Evolutionary conservation across 1,284 basidiomycete species (phyloP), one percentile per base, ranked within the genome.

Genomic region (Sporisorium iseilematis-ciliati): DNA sequence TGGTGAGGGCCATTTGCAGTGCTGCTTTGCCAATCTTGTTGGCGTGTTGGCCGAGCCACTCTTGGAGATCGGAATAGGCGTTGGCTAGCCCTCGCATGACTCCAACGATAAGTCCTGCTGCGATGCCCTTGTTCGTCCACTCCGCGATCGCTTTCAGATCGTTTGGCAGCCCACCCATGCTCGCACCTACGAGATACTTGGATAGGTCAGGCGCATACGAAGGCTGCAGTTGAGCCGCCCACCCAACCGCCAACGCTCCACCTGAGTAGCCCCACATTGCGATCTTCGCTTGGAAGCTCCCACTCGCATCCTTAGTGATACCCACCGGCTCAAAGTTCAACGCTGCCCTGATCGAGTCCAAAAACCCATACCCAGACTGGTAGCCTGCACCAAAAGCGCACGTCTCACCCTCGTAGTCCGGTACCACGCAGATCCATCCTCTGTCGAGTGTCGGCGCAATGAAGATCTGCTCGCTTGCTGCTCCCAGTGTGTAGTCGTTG

Each of bases 201-300:
- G 64, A 58, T 31, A 83, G 31, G 10, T 83, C 81, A 2, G 71
- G 57, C 8, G 80, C 77, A 43, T 83, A 82, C 4, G 54, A 42
- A 14, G 65, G 55, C 45, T 80, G 75, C 31, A 79, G n/a, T 33
- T 78, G 72, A 1, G 74, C 71, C 0, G 82, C 80, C 82, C 82
- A 84, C 4, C 79, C 82, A 0, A 76, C 75, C 6, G 82, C 82
- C 1, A 82, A 64, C 3, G 80, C 82, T 16, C 82, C 82, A 10
- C 82, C 82, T 6, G 80, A 82, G 57, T 84, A 84, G 20, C 82
- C 82, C 60, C 75, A 81, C 43, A 77, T 56, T 18, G 58, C 51
- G 12, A 82, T 58, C 49, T 74, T 79, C 7, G 75, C 76, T 18
- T 48, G 29, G 33, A 54, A 67, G 8, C 31, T 41, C 14, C 60